Percentiles rank a stretch among this genome's conserved stretches.
phyloP scores from a whole-genome alignment of 2,329 filamentous ascomycete species.

The Helotiales sp. region DNA sequence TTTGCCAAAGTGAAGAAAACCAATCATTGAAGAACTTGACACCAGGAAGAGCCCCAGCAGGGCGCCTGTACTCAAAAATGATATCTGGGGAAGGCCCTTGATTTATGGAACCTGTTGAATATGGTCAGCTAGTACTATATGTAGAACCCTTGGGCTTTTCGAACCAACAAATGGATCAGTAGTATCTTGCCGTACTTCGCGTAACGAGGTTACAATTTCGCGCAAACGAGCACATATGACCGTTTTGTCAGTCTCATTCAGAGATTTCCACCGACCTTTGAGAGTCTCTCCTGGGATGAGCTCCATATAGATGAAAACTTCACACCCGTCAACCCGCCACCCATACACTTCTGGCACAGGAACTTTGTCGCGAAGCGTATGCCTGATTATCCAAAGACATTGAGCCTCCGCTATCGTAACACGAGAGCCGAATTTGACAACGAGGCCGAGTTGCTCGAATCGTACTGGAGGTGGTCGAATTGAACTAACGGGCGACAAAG shows the following conservation, averaged over 20 bases:
- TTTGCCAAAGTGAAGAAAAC: neutral
- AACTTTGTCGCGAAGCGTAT: conserved; percentile 25
- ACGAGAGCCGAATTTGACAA: conserved; percentile 37
- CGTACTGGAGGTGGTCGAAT: neutral
- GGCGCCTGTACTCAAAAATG: neutral
- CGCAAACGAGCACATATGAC: neutral
- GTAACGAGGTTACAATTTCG: neutral
- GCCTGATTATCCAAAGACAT: conserved; percentile 32
- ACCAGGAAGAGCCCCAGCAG: neutral
- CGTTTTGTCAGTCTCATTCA: neutral
- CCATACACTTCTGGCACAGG: conserved; percentile 40
- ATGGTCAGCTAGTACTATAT: neutral
- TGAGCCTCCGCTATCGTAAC: conserved; percentile 34
- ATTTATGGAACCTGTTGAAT: neutral
- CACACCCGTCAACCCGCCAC: conserved; percentile 21
- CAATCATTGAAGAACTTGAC: neutral
- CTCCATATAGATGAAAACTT: neutral
- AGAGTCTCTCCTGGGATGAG: neutral
- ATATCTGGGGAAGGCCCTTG: neutral
- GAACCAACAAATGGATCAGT: neutral
- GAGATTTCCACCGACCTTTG: neutral
- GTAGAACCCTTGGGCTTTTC: neutral
- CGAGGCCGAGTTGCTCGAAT: conserved; percentile 29
- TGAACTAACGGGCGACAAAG: no score
- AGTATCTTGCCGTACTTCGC: neutral